Evolutionary conservation across 177 flowering plant genomes (phyloP).

Genomic region (Vitis hybrid): DNA sequence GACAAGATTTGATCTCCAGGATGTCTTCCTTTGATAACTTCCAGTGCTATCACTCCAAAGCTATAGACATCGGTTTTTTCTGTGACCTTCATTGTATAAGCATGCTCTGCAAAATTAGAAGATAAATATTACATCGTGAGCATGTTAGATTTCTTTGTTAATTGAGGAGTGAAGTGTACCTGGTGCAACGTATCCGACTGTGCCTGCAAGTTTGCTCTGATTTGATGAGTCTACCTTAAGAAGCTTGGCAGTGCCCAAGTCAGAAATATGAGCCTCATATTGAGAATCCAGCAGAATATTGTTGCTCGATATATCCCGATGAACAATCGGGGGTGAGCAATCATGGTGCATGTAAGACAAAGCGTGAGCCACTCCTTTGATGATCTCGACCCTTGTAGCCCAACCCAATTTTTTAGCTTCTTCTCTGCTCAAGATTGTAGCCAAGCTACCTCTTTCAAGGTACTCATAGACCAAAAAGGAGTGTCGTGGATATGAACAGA

Average conservation of each 20-base stretch:
- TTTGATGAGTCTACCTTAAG: constrained; percentile 15
- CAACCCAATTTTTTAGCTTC: constrained; percentile 8
- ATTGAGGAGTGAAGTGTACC: not conserved
- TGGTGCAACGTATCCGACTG: constrained; percentile 25
- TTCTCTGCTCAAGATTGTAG: constrained; percentile 1
- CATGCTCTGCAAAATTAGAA: too few relatives aligned
- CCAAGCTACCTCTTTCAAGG: constrained; percentile 7
- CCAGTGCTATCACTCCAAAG: not conserved
- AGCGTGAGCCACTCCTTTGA: constrained; percentile 14
- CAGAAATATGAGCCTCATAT: constrained; percentile 11
- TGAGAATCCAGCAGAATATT: constrained; percentile 19
- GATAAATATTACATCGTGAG: too few relatives aligned
- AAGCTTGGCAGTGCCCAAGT: not conserved
- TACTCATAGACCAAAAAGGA: constrained; percentile 3
- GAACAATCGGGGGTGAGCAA: constrained; percentile 1
- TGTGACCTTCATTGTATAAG: too few relatives aligned
- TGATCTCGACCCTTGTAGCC: constrained; percentile 9
- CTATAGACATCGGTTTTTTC: too few relatives aligned
- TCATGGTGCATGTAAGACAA: constrained; percentile 1
- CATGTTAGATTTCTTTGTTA: not conserved
- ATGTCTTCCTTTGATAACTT: constrained; percentile 20
- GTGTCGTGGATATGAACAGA: constrained; percentile 1
- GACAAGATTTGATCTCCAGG: constrained; percentile 13
- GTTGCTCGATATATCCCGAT: constrained; percentile 20
- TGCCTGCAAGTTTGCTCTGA: constrained; percentile 15